Conservation (phyloP, 441 rosid species). For the Erodium moschatum region DNA sequence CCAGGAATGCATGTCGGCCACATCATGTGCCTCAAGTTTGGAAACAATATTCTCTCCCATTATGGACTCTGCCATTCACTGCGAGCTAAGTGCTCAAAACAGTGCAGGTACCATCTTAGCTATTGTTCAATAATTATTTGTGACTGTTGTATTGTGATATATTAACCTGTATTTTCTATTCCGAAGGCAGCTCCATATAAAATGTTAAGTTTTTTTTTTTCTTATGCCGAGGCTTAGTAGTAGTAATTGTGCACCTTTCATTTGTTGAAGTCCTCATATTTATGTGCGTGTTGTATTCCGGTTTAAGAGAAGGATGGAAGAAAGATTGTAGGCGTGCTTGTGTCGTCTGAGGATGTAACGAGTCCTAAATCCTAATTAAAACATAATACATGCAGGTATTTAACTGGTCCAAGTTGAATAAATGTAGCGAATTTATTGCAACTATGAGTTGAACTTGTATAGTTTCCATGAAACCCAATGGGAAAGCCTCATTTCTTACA, state of each 20-base stretch:
- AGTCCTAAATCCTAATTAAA: too few species aligned
- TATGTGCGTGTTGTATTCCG: not conserved
- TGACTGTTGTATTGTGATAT: not conserved
- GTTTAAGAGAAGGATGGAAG: not conserved
- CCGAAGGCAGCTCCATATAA: not conserved
- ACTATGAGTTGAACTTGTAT: not conserved
- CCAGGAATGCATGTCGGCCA: not conserved
- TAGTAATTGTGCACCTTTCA: not conserved
- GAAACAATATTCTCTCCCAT: slow-evolving; percentile 61
- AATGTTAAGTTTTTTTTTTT: not conserved
- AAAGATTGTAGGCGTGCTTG: not conserved
- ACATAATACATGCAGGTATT: not conserved
- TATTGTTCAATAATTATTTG: not conserved
- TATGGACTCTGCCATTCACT: slow-evolving; percentile 36
- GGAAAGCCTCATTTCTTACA: not conserved
- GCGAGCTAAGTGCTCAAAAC: slow-evolving; percentile 27
- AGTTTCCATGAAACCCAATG: not conserved
- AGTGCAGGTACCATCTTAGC: slow-evolving; percentile 30
- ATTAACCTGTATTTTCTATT: not conserved
- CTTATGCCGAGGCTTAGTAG: not conserved
- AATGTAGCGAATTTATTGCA: not conserved
- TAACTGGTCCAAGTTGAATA: not conserved
- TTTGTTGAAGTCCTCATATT: not conserved
- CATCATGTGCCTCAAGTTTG: slow-evolving; percentile 23
- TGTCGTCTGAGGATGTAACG: not conserved